Evolutionary conservation across 2,329 filamentous ascomycete species (phyloP), one percentile per base, ranked within the genome.

Genomic region (Hypoxylon sp.): DNA sequence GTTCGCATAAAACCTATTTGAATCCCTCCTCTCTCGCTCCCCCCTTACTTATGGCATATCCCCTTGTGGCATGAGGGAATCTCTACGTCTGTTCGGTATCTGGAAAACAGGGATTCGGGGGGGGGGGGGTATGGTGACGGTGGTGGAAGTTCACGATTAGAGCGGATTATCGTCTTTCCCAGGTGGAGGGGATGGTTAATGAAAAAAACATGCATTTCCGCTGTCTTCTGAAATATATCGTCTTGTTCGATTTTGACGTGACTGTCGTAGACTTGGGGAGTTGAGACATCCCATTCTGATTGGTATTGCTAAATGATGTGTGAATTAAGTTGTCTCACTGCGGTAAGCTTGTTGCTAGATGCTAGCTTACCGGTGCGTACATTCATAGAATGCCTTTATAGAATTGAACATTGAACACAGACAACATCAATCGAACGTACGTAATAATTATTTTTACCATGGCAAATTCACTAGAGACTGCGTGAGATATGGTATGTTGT

Each of bases 141-240:
- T 48, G 50, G 59, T 34, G 56, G 32, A 43, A 47, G 59, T 48
- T 56, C 34, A 37, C 26, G 56, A 8, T 46, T 44, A 59, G 48
- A 53, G 43, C 15, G 30, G 28, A 32, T 53, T 49, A 26, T 46
- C 53, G 24, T 26, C 24, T 26, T 65, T 62, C 51, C 63, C 59
- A 56, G 51, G 62, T 26, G 51, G 62, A 66, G 62, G 54, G 56
- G 52, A 51, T 55, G 63, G 62, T 59, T 64, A 66, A 68, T 68
- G 60, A 66, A 63, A 67, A 67, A 68, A 49, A 48, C 47, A 57
- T 62, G 63, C 57, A 59, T 65, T 59, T 62, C 24, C 20, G 30
- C 56, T 50, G 54, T 54, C 49, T 66, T 47, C 43, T 48, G 28
- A 60, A 53, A 3, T 56, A 46, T 47, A 46, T 13, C 13, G 48